Conservation (phyloP, 306 rosid species). For the Quercus engelmannii region DNA sequence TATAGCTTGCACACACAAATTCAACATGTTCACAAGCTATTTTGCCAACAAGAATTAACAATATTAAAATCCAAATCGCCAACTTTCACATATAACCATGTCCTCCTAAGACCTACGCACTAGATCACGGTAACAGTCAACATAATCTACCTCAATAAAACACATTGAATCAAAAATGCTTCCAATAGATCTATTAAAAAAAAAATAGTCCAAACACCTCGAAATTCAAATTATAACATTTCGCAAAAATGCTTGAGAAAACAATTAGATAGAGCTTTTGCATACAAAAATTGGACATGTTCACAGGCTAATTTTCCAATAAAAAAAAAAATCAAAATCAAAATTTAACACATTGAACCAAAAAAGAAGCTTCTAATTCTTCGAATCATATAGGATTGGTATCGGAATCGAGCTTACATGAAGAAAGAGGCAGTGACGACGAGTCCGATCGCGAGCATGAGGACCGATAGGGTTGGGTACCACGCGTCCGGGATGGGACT, state of each 20-base stretch:
- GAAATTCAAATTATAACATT: neutral
- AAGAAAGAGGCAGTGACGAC: conserved; percentile 86
- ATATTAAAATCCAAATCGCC: no score
- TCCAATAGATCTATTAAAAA: neutral
- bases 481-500: conserved; percentile 83
- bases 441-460: conserved; percentile 79
- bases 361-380: neutral
- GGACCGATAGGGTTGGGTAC: conserved; percentile 82
- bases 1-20: no score
- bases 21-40: no score
- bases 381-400: neutral
- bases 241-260: neutral
- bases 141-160: no score
- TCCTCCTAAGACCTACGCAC: no score
- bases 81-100: no score
- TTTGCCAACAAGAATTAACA: no score
- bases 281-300: neutral
- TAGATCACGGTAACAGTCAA: no score
- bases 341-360: neutral
- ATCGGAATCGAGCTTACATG: conserved; percentile 68
- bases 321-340: neutral
- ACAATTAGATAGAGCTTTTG: neutral
- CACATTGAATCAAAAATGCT: no score
- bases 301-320: neutral
- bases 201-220: no score